A percentile compares a stretch with the other conserved stretches of the same genome.
phyloP scores from a whole-genome alignment of 2,329 filamentous ascomycete genomes.

The Xylariales sp. region DNA sequence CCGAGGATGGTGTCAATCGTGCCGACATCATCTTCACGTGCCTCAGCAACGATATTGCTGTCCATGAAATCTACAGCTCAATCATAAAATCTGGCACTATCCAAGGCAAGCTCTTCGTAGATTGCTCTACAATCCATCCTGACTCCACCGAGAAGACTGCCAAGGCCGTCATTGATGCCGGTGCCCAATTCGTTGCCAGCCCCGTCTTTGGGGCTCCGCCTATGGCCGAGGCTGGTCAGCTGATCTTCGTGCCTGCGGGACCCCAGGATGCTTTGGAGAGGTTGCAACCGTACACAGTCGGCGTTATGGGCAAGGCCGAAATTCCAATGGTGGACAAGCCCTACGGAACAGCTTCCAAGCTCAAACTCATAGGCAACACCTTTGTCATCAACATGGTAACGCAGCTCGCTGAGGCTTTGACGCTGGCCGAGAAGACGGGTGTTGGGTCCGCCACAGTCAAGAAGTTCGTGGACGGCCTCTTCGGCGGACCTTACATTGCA shows the following conservation, averaged over 20 bases:
- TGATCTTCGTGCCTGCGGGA: slow-evolving; percentile 65
- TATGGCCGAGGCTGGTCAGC: slow-evolving; percentile 58
- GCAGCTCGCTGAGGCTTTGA: slow-evolving; percentile 71
- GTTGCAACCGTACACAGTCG: slow-evolving; percentile 60
- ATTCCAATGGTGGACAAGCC: slow-evolving; percentile 36
- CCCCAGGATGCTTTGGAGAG: slow-evolving; percentile 50
- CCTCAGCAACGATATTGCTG: slow-evolving; percentile 71
- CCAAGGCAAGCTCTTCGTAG: slow-evolving; percentile 73
- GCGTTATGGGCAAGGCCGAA: slow-evolving; percentile 60
- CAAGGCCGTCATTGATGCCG: slow-evolving; percentile 48
- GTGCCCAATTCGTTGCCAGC: slow-evolving; percentile 71
- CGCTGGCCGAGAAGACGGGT: slow-evolving; percentile 75
- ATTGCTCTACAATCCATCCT: slow-evolving; percentile 85
- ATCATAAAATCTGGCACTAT: slow-evolving; percentile 49
- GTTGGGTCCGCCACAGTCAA: slow-evolving; percentile 68
- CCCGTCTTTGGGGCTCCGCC: slow-evolving; percentile 62
- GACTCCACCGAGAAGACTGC: slow-evolving; percentile 69
- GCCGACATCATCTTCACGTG: slow-evolving; percentile 82
- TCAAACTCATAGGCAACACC: slow-evolving; percentile 84
- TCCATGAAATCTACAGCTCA: slow-evolving; percentile 52
- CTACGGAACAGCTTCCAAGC: slow-evolving; percentile 52
- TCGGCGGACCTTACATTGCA: slow-evolving; percentile 69
- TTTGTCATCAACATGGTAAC: slow-evolving; percentile 82
- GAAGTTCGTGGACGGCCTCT: slow-evolving; percentile 66
- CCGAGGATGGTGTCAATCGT: slow-evolving; percentile 61